Evolutionary conservation across 2,329 filamentous ascomycete genomes (phyloP).

Genomic region (Neopestalotiopsis rosae): DNA sequence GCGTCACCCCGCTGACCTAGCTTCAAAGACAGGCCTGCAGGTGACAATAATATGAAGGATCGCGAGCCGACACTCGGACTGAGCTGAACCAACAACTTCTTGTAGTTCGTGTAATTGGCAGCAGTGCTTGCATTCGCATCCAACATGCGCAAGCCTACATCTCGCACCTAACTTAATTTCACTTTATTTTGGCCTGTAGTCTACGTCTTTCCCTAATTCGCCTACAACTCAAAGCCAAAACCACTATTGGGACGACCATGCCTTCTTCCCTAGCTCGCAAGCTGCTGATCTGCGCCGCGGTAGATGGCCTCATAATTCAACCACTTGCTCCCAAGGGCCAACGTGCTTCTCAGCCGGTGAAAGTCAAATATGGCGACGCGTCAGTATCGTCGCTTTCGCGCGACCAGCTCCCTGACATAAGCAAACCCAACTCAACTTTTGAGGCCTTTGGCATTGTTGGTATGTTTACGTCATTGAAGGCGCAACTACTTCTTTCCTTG

Average conservation of each 20-base stretch:
- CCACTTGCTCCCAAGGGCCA: constrained; percentile 61
- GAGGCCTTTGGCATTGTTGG: constrained; percentile 67
- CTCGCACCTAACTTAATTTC: not conserved
- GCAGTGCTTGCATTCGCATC: not conserved
- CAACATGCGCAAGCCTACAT: not conserved
- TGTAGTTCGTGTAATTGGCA: not conserved
- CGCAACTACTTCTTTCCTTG: not conserved
- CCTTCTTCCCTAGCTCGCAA: constrained; percentile 68
- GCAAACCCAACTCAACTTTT: constrained; percentile 55
- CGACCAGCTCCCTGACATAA: constrained; percentile 50
- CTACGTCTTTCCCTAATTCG: not conserved
- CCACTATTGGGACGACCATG: constrained; percentile 10
- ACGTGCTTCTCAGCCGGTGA: constrained; percentile 60
- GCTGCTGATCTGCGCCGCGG: constrained; percentile 78
- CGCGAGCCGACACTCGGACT: not conserved
- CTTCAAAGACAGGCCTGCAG: constrained; percentile 15
- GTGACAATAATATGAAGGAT: not conserved
- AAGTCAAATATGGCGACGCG: constrained; percentile 73
- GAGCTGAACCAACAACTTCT: not conserved
- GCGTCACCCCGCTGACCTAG: constrained; percentile 1
- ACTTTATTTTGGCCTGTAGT: not conserved
- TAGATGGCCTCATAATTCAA: constrained; percentile 84
- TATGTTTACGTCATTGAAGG: constrained; percentile 34
- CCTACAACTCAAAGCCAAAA: not conserved
- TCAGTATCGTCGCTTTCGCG: constrained; percentile 49